Base-by-base conservation (phyloP, 2,329 filamentous ascomycete species). In the Sphaerostilbella broomeana region DNA sequence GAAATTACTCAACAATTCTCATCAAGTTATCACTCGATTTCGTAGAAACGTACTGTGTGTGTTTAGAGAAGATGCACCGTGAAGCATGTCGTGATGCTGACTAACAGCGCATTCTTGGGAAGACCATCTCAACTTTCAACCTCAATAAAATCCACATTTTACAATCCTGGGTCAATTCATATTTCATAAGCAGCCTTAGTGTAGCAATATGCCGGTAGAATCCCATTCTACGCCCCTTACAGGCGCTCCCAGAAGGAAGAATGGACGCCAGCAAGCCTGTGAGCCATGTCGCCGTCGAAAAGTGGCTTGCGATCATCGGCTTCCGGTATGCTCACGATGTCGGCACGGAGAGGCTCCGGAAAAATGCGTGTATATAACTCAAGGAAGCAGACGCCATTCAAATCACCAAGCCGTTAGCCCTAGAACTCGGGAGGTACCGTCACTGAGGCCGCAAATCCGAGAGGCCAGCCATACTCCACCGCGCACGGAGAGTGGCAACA, bases 321-420 rank as follows among this genome's bases (percentile, higher is more conserved):
- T 34, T 4, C 40, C 40, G n/a, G n/a, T 34, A 8, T 42, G 40
- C 30, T 39, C 40, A 8, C 35, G 40, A 39, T 42, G 40, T 25
- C 33, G 40, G 9, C 40, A 35, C 22, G 40, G 40, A 19, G 35
- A 30, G 19, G 24, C 34, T 8, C 8, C 40, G 9, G 35, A 38
- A 21, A 42, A 32, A 13, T 42, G 40, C 35, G 40, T 42, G 4
- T 42, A 38, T 24, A 19, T 39, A 11, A 19, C 6, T 3, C 35
- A 28, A 3, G 35, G 13, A 30, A 40, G 29, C 36, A 26, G 11
- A 19, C n/a, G 12, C 12, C 22, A 20, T 10, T 24, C 19, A 12
- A 27, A 6, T n/a, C 33, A 24, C 8, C 13, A 24, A 15, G 22
- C 6, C 4, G 8, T 18, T 15, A 18, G 11, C 16, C 29, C 35